A percentile compares a stretch with the other conserved stretches of the same genome.
These are phyloP conservation scores for Patellifolia procumbens DNA, from an alignment of 179 eudicot species.

Conservation along the genomic window DNA sequence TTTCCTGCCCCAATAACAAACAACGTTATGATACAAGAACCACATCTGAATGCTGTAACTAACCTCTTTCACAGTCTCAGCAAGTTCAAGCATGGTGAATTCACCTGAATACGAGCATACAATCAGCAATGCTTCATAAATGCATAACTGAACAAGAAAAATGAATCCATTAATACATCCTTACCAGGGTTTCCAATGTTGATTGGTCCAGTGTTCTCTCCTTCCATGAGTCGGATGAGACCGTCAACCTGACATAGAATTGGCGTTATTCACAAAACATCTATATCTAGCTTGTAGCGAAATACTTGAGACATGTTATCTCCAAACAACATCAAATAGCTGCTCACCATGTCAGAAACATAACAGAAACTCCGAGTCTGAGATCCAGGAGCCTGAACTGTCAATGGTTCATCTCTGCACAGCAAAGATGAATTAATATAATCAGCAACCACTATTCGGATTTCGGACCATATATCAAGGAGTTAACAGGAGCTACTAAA, in stretches of 20 bases:
- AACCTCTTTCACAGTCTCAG: conserved; percentile 97
- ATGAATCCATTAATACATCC: background rate
- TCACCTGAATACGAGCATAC: conserved; percentile 55
- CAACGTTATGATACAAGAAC: too few species aligned
- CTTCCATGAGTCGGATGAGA: conserved; percentile 92
- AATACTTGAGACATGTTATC: too few species aligned
- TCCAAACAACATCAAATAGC: background rate
- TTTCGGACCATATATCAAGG: background rate
- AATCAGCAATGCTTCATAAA: background rate
- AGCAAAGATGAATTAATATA: background rate
- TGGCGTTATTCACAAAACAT: background rate
- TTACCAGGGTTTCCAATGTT: conserved; percentile 96
- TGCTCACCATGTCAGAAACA: conserved; percentile 88
- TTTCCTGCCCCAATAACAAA: too few species aligned
- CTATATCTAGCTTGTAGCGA: background rate
- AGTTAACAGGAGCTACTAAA: background rate
- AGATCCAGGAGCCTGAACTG: conserved; percentile 94
- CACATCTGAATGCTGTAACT: too few species aligned
- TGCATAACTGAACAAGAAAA: background rate
- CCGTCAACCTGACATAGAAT: conserved; percentile 69
- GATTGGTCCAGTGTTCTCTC: conserved; percentile 90
- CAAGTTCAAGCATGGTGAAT: conserved; percentile 96
- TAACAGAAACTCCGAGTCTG: conserved; percentile 97
- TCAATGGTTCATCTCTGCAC: conserved; percentile 81
- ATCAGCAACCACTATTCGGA: background rate